Evolutionary conservation across 2,329 filamentous ascomycete genomes (phyloP).

Genomic region (Albophoma yamanashiensis): DNA sequence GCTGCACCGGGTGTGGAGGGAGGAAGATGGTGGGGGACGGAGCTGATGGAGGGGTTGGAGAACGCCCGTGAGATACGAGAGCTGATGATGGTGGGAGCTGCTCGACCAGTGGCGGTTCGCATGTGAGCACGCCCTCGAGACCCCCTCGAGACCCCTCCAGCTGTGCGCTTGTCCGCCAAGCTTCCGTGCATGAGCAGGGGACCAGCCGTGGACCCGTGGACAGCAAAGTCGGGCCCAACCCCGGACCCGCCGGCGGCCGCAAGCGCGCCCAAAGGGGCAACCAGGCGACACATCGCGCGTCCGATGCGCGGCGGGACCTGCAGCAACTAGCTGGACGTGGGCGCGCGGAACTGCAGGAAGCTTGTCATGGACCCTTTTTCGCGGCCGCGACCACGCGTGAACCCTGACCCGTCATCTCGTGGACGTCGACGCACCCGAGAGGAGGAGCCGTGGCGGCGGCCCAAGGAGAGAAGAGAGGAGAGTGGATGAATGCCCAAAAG

Average conservation of each 20-base stretch:
- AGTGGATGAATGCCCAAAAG: not conserved
- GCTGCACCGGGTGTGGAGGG: not conserved
- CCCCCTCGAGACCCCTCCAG: no score
- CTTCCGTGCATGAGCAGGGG: not conserved
- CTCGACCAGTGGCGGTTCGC: not conserved
- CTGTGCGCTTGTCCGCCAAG: not conserved
- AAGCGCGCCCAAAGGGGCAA: slow-evolving; percentile 18
- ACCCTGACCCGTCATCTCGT: slow-evolving; percentile 17
- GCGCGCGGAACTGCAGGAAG: slow-evolving; percentile 1
- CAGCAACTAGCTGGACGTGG: slow-evolving; percentile 4
- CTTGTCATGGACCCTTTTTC: not conserved
- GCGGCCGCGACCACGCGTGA: slow-evolving; percentile 6
- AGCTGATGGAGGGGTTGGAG: not conserved
- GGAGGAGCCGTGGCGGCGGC: not conserved
- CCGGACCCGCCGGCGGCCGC: not conserved
- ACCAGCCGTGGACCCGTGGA: not conserved
- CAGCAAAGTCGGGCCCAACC: not conserved
- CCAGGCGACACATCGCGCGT: slow-evolving; percentile 20
- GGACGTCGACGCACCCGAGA: slow-evolving; percentile 6
- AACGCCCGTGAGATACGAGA: not conserved
- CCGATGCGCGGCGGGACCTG: slow-evolving; percentile 12
- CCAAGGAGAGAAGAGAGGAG: not conserved
- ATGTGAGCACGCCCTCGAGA: not conserved
- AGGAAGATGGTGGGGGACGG: not conserved
- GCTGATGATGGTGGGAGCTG: not conserved